Base-by-base conservation (phyloP, 192 early-diverging fungal species). In the Gaertneriomyces sp. region DNA sequence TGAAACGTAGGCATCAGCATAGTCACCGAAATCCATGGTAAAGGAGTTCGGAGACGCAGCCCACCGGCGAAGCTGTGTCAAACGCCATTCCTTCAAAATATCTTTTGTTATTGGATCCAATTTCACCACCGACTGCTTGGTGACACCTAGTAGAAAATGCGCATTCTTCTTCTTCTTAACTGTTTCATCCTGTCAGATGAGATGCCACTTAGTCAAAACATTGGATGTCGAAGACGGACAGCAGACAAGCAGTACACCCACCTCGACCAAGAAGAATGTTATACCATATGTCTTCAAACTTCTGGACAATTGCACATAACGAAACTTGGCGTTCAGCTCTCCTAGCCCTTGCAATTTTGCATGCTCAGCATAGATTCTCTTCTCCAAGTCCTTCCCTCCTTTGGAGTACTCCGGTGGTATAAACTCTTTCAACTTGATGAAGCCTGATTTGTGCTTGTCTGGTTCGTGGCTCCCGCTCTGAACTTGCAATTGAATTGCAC, bases 11-110 rank as follows among this genome's bases (percentile, higher is more conserved):
- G 66, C 61, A 42, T 86, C 72, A n/a, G 71, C 72, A 55, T 86
- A 84, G 54, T 85, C 83, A 17, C 84, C 84, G 57, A 86, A 81
- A 61, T 86, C 84, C 43, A 86, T 53, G n/a, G 84, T 86, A 58
- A 86, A 85, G 46, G 73, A 83, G 25, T 71, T 81, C 10, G 75
- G 56, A 0, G 77, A 69, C 1, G 83, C 80, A 8, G 84, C 81
- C 84, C 84, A 86, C 14, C 83, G 71, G 12, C 83, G 60, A 41
- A 86, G 58, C 51, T 80, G 78, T n/a, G 76, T 85, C 14, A 86
- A 58, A 33, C 75, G 62, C 84, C 84, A 86, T 33, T 78, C 69
- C 10, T 71, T 66, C 33, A 81, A 14, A 25, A 83, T 71, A 41
- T 86, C 76, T 50, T 86, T 86, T 10, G 84, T 85, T 41, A 79